Base-by-base conservation (phyloP, 805 yeast genomes). In the Yueomyces sp. region DNA sequence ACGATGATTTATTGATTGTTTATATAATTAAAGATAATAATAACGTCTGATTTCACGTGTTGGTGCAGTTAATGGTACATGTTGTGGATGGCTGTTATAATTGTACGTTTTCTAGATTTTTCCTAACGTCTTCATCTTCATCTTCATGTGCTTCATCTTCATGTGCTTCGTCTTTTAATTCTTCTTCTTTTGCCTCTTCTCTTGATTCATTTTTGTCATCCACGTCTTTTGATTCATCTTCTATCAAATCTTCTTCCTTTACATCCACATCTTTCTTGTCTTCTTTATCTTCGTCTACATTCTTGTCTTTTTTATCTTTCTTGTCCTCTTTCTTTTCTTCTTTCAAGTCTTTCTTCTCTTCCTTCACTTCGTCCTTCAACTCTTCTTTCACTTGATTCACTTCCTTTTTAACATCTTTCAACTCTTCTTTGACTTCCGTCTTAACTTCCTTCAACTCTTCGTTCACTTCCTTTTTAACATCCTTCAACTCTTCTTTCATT, bases 101-200 rank as follows among this genome's bases (percentile, higher is more conserved):
- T 30, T 30, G 39, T 37, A 42, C 44, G 36, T 43, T 42, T 37
- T 37, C 45, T 29, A 34, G 32, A 12, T 48, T 40, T 39, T 32
- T 19, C 41, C 36, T 44, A 9, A 36, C 42, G 32, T 34, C 46
- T 41, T 37, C 40, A 41, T n/a, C 26, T 46, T 44, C 31, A 48
- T 52, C 30, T 27, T 42, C 42, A 1, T n/a, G n/a, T n/a, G n/a
- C n/a, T 46, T 44, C 31, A 48, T 52, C 30, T 27, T 42, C 42
- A 2, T 19, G 19, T 19, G 2, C 19, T 46, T 44, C 31, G 47
- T 52, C 31, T 48, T 52, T 28, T 27, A 40, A 40, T 2, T 19
- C 19, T 19, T 19, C 19, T 19, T 42, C 42, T n/a, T 44, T 37
- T 36, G 26, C 40, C 40, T 47, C 48, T 28, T 42, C 47, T 19